These are phyloP conservation scores for Sporisorium graminicola DNA, from an alignment of 1,284 basidiomycete species.

Conservation along the genomic window DNA sequence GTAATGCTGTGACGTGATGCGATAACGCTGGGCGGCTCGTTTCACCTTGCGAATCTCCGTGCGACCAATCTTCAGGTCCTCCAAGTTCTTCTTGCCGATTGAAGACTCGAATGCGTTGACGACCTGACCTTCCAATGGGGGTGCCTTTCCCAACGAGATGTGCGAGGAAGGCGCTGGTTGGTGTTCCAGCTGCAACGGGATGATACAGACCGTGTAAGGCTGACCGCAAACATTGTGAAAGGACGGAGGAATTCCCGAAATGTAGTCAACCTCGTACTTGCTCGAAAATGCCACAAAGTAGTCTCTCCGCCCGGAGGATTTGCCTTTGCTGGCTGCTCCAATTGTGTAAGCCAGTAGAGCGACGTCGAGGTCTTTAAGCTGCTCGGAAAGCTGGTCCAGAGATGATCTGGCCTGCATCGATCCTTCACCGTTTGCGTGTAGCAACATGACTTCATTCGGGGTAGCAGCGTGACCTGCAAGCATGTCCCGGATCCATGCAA, in stretches of 20 bases:
- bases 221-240: conserved; percentile 11
- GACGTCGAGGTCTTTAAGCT: conserved; percentile 26
- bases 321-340: neutral
- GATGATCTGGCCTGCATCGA: conserved; percentile 6
- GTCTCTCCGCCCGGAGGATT: neutral
- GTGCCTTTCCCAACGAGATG: conserved; percentile 10
- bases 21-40: conserved; percentile 29
- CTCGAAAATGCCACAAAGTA: conserved; percentile 39
- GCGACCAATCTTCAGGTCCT: conserved; percentile 21
- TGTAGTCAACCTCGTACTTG: conserved; percentile 33
- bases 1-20: conserved; percentile 17
- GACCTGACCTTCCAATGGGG: conserved; percentile 11
- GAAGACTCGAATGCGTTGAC: conserved; percentile 18
- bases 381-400: conserved; percentile 34
- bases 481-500: conserved; percentile 33
- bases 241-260: conserved; percentile 22
- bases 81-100: conserved; percentile 16
- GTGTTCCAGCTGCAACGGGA: conserved; percentile 33
- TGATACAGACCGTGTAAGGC: conserved; percentile 17
- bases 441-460: conserved; percentile 22
- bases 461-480: conserved; percentile 4
- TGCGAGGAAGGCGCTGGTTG: conserved; percentile 12
- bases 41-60: conserved; percentile 28
- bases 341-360: conserved; percentile 24
- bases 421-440: conserved; percentile 15